These are phyloP conservation scores for Uronychia binucleata DNA, from an alignment of 73 alveolate genomes.

Conservation along the genomic window DNA sequence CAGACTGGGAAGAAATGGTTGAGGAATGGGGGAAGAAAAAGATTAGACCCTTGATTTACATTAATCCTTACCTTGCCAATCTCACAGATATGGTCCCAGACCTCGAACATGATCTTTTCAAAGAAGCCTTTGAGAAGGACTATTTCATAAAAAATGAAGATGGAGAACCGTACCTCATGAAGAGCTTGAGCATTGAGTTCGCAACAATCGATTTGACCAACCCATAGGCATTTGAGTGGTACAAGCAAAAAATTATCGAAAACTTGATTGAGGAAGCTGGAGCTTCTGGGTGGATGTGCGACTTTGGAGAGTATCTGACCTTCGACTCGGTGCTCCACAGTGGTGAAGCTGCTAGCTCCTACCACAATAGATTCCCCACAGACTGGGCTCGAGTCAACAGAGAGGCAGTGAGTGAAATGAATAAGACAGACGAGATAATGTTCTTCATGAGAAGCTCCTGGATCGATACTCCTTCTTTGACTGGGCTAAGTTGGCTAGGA, in stretches of 20 bases:
- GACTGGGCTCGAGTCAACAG: slow-evolving; percentile 42
- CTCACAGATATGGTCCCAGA: slow-evolving; percentile 14
- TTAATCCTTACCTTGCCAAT: slow-evolving; percentile 54
- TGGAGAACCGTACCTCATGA: slow-evolving; percentile 32
- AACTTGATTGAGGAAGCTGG: slow-evolving; percentile 43
- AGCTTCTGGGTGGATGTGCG: slow-evolving; percentile 60
- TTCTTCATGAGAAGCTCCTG: slow-evolving; percentile 43
- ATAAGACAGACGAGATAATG: slow-evolving; percentile 34
- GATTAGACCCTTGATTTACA: slow-evolving; percentile 39
- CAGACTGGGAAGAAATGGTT: slow-evolving; percentile 49
- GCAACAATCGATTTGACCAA: slow-evolving; percentile 50
- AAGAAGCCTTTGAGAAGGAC: slow-evolving; percentile 31
- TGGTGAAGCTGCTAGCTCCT: slow-evolving; percentile 19
- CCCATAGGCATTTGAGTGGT: slow-evolving; percentile 43
- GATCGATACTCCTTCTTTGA: slow-evolving; percentile 17
- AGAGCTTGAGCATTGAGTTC: slow-evolving; percentile 42
- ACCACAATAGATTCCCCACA: slow-evolving; percentile 43
- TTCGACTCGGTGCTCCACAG: slow-evolving; percentile 16
- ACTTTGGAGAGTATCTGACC: slow-evolving; percentile 57
- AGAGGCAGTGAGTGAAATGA: slow-evolving; percentile 37
- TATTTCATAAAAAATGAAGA: slow-evolving; percentile 30
- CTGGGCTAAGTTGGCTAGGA: slow-evolving; percentile 58
- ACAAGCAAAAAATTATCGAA: slow-evolving; percentile 23
- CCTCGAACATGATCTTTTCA: slow-evolving; percentile 13
- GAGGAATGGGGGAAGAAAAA: slow-evolving; percentile 37